Evolutionary conservation across 345 rosid genomes (phyloP).

Genomic region (Gossypioides kirkii): DNA sequence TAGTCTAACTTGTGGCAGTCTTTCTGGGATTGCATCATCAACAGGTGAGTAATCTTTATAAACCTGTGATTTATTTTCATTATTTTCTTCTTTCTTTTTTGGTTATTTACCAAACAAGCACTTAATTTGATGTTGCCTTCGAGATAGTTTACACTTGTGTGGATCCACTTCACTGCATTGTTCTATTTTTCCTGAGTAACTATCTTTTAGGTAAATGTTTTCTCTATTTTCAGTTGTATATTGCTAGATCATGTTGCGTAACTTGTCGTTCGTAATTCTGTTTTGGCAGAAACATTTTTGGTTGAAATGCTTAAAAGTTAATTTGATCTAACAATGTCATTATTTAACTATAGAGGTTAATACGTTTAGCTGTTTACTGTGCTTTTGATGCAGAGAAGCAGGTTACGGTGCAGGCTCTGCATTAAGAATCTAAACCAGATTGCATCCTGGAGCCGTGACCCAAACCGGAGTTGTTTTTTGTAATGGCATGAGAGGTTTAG

Average conservation of each 20-base stretch:
- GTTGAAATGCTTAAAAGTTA: constrained; percentile 10
- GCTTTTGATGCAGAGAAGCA: constrained; percentile 66
- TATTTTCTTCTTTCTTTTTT: neutral
- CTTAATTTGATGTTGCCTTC: neutral
- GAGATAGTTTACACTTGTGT: neutral
- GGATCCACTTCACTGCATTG: neutral
- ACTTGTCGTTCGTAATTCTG: neutral
- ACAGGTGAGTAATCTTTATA: constrained; percentile 53
- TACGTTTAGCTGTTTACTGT: constrained; percentile 37
- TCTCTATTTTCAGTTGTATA: neutral
- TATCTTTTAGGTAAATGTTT: neutral
- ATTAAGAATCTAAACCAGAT: constrained; percentile 55
- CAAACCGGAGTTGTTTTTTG: constrained; percentile 37
- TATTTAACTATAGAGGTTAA: constrained; percentile 34
- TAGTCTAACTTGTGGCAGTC: constrained; percentile 93
- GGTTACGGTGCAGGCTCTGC: constrained; percentile 58
- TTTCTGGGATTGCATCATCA: constrained; percentile 95
- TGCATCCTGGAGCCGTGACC: constrained; percentile 45
- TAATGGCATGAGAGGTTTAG: constrained; percentile 47
- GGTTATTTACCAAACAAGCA: neutral
- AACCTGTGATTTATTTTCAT: neutral
- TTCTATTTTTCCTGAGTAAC: neutral
- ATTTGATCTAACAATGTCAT: constrained; percentile 20
- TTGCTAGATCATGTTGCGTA: neutral
- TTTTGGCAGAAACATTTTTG: constrained; percentile 13